These are phyloP conservation scores for Cordia subcordata DNA, from an alignment of 257 asterid genomes.

Conservation along the genomic window DNA sequence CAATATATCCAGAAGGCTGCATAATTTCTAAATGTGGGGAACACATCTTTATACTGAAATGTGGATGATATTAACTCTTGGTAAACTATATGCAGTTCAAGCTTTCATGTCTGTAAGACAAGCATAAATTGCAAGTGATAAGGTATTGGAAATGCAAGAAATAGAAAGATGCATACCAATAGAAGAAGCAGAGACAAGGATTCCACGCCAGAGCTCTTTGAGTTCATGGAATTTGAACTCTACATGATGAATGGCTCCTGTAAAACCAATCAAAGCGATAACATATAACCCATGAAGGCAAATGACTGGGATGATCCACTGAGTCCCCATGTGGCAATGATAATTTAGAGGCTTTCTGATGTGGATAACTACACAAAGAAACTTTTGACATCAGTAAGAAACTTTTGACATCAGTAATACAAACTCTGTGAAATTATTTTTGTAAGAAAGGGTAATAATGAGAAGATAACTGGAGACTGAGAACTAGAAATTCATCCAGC, in stretches of 20 bases:
- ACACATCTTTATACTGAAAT: no score
- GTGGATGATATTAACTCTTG: not conserved
- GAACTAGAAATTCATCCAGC: not conserved
- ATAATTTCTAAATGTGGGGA: not conserved
- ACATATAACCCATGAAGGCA: conserved; percentile 62
- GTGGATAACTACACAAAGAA: conserved; percentile 50
- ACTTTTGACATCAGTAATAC: not conserved
- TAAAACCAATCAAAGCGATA: conserved; percentile 61
- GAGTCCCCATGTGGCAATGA: conserved; percentile 72
- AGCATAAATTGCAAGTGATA: no score
- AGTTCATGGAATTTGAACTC: conserved; percentile 83
- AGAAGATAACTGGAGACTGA: not conserved
- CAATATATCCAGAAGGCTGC: no score
- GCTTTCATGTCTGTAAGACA: not conserved
- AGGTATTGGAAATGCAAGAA: not conserved
- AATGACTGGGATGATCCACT: conserved; percentile 58
- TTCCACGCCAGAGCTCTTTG: conserved; percentile 86
- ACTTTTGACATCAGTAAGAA: not conserved
- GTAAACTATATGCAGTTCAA: not conserved
- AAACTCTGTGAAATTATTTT: not conserved
- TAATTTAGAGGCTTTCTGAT: conserved; percentile 58
- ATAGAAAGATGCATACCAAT: conserved; percentile 42
- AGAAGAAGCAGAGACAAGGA: conserved; percentile 54
- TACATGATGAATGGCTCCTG: conserved; percentile 68
- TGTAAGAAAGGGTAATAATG: not conserved